Evolutionary conservation across 2,329 filamentous ascomycete species (phyloP).

Genomic region (Lasiodiplodia gonubiensis): DNA sequence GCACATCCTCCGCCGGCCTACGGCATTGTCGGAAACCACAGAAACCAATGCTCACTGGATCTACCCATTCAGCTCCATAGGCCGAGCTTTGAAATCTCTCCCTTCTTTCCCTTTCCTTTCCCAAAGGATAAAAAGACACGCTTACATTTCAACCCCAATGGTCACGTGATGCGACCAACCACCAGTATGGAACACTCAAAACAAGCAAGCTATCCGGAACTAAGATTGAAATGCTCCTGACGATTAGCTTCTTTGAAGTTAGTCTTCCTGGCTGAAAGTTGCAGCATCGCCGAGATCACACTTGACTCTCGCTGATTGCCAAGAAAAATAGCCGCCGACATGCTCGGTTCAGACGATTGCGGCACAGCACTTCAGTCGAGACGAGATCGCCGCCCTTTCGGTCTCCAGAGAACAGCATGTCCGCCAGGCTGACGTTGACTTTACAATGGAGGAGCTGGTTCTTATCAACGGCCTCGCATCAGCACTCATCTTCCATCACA

Average conservation of each 20-base stretch:
- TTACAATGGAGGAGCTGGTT: too few relatives aligned
- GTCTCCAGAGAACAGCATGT: neutral
- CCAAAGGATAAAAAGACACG: neutral
- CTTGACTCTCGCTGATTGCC: neutral
- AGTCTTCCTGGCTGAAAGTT: neutral
- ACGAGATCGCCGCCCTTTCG: too few relatives aligned
- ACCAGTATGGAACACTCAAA: neutral
- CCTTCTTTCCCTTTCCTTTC: neutral
- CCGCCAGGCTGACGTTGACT: neutral
- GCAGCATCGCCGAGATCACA: neutral
- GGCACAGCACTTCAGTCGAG: too few relatives aligned
- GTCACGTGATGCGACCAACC: neutral
- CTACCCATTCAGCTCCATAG: neutral
- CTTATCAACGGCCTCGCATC: too few relatives aligned
- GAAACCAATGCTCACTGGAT: neutral
- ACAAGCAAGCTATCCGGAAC: neutral
- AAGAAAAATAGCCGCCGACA: constrained; percentile 10
- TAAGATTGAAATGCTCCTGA: neutral
- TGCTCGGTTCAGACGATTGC: neutral
- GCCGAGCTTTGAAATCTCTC: neutral
- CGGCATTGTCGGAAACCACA: neutral
- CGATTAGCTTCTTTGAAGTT: neutral
- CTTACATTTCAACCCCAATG: neutral
- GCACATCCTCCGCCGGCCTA: neutral
- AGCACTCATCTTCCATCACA: too few relatives aligned